Evolutionary conservation across 2,329 filamentous ascomycete species (phyloP).

Genomic region (Claviceps digitariae): DNA sequence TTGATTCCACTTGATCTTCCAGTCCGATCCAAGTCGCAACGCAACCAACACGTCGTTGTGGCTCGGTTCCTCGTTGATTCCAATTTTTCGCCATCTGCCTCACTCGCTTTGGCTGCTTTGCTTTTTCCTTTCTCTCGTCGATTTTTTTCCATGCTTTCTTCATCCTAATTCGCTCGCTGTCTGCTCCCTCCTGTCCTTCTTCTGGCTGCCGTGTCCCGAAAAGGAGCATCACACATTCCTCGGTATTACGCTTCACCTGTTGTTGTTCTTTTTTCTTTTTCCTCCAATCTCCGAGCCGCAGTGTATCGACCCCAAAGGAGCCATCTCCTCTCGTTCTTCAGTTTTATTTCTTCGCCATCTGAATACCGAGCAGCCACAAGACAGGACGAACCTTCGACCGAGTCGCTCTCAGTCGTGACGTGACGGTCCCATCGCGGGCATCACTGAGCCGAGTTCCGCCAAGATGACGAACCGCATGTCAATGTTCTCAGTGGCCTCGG

Average conservation of each 20-base stretch:
- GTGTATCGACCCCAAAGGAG: background rate
- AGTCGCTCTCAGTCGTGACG: conserved; percentile 17
- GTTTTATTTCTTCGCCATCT: background rate
- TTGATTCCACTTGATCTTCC: background rate
- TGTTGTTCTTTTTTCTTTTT: background rate
- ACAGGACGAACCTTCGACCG: background rate
- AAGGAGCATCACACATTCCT: background rate
- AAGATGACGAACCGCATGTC: conserved; percentile 52
- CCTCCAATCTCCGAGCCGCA: background rate
- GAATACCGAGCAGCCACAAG: background rate
- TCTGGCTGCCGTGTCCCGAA: background rate
- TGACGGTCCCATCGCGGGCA: conserved; percentile 27
- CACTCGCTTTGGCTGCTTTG: conserved; percentile 51
- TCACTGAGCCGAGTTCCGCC: conserved; percentile 12
- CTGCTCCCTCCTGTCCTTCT: background rate
- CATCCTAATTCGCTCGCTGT: background rate
- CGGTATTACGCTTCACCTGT: background rate
- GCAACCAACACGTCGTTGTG: background rate
- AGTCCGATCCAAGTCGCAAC: background rate
- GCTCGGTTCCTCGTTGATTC: conserved; percentile 6
- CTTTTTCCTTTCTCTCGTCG: conserved; percentile 28
- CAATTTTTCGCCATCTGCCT: conserved; percentile 26
- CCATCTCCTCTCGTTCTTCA: background rate
- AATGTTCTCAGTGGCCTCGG: conserved; percentile 54
- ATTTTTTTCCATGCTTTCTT: conserved; percentile 5